phyloP scores from a whole-genome alignment of 345 rosid species.

The Abelmoschus esculentus region DNA sequence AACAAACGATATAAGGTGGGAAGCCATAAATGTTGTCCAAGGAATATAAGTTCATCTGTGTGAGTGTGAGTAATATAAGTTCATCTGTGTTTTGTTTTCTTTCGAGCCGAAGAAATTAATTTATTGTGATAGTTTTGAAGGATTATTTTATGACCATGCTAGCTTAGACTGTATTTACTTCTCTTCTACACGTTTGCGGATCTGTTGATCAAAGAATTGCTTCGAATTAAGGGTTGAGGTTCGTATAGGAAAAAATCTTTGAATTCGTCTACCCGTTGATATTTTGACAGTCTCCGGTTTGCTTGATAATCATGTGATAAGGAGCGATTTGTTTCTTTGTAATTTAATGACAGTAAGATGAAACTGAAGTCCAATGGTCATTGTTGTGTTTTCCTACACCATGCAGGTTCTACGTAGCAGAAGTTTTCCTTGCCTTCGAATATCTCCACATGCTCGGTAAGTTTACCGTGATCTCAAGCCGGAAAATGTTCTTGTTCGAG shows the following conservation, averaged over 20 bases:
- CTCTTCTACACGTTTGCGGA: background rate
- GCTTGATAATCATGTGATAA: background rate
- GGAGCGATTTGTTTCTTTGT: background rate
- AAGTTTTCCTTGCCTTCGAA: constrained; percentile 71
- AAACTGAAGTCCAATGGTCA: background rate
- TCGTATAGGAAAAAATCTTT: background rate
- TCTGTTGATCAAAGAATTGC: background rate
- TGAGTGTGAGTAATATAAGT: background rate
- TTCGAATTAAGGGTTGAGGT: background rate
- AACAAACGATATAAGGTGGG: constrained; percentile 67
- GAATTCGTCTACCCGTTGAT: background rate
- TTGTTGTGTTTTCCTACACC: background rate
- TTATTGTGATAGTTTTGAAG: background rate
- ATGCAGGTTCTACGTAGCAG: constrained; percentile 73
- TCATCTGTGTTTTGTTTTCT: background rate
- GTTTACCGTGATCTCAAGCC: constrained; percentile 80
- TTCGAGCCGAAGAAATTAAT: background rate
- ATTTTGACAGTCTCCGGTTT: background rate
- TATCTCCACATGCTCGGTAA: constrained; percentile 87
- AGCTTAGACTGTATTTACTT: background rate
- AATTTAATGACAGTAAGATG: background rate
- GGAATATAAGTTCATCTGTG: too few relatives aligned
- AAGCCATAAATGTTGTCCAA: constrained; percentile 69
- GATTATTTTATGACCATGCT: background rate
- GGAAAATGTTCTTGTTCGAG: constrained; percentile 83